Evolutionary conservation across 2,329 filamentous ascomycete genomes (phyloP).

Genomic region (Apiospora saccharicola): DNA sequence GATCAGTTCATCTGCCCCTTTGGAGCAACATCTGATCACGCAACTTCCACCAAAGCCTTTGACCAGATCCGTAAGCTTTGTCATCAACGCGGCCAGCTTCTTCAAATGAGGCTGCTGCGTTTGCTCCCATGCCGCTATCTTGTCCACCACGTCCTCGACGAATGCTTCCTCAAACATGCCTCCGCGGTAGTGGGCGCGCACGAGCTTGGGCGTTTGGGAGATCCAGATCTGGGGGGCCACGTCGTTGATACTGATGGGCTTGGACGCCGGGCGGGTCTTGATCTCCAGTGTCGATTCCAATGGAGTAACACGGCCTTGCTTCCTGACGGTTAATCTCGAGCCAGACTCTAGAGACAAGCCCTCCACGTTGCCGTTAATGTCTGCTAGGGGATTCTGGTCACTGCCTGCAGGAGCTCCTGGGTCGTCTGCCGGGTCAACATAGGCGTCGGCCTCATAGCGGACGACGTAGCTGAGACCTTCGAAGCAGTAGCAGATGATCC

Average conservation of each 20-base stretch:
- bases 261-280: constrained; percentile 49
- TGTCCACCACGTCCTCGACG: constrained; percentile 46
- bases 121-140: constrained; percentile 46
- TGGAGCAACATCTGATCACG: neutral
- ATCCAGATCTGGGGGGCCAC: constrained; percentile 52
- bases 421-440: constrained; percentile 35
- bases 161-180: constrained; percentile 44
- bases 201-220: constrained; percentile 55
- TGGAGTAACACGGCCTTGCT: constrained; percentile 43
- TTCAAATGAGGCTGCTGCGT: constrained; percentile 41
- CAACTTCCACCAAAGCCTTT: constrained; percentile 27
- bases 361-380: constrained; percentile 36
- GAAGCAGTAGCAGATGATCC: constrained; percentile 54
- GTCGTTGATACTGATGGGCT: constrained; percentile 42
- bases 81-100: constrained; percentile 43
- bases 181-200: constrained; percentile 50
- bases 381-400: neutral
- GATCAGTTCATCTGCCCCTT: neutral
- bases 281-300: constrained; percentile 51
- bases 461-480: constrained; percentile 49
- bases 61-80: constrained; percentile 39
- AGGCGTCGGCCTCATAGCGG: constrained; percentile 53
- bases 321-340: constrained; percentile 42
- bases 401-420: constrained; percentile 17
- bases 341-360: constrained; percentile 35